Percentiles rank a stretch among this genome's conserved stretches.
Evolutionary conservation across 2,329 filamentous ascomycete species (phyloP).

Genomic region (Tolypocladium cylindrosporum): DNA sequence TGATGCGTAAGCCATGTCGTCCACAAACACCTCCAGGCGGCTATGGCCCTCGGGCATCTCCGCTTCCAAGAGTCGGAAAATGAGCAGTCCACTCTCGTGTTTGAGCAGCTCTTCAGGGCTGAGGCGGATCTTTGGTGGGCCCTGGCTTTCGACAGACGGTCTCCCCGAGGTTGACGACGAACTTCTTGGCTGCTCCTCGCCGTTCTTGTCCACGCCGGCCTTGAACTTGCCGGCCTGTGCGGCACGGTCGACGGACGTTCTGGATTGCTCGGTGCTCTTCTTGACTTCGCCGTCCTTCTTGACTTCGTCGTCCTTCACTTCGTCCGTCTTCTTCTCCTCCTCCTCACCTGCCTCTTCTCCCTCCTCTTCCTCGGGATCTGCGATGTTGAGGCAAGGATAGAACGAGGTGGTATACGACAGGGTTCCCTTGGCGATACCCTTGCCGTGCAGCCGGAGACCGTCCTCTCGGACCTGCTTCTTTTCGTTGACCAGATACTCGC

Average conservation of each 20-base stretch:
- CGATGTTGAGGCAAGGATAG: slow-evolving; percentile 78
- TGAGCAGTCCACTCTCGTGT: slow-evolving; percentile 83
- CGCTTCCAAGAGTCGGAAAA: slow-evolving; percentile 89
- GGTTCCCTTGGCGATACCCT: slow-evolving; percentile 65
- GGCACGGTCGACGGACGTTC: slow-evolving; percentile 10
- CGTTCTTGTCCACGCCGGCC: slow-evolving; percentile 21
- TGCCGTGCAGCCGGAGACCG: slow-evolving; percentile 63
- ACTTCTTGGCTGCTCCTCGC: slow-evolving; percentile 13
- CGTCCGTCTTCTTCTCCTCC: slow-evolving; percentile 5
- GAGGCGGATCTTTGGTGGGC: slow-evolving; percentile 67
- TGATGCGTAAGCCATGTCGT: slow-evolving; percentile 87
- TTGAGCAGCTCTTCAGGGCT: slow-evolving; percentile 70
- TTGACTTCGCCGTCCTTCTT: neutral
- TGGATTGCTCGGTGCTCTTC: slow-evolving; percentile 2
- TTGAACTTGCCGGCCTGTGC: slow-evolving; percentile 34
- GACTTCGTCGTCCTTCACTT: neutral
- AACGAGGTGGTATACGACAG: slow-evolving; percentile 80
- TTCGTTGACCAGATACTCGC: slow-evolving; percentile 73
- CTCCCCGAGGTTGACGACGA: slow-evolving; percentile 25
- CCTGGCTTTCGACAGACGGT: slow-evolving; percentile 30
- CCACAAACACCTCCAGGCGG: slow-evolving; percentile 80
- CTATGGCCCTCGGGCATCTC: slow-evolving; percentile 68
- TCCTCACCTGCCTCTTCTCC: slow-evolving; percentile 27
- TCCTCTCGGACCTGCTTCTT: slow-evolving; percentile 58
- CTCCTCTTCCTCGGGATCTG: slow-evolving; percentile 82